A percentile compares a stretch with the other conserved stretches of the same genome.
phyloP scores from a whole-genome alignment of 768 basidiomycete species.

The Kwoniella mangroviensis region DNA sequence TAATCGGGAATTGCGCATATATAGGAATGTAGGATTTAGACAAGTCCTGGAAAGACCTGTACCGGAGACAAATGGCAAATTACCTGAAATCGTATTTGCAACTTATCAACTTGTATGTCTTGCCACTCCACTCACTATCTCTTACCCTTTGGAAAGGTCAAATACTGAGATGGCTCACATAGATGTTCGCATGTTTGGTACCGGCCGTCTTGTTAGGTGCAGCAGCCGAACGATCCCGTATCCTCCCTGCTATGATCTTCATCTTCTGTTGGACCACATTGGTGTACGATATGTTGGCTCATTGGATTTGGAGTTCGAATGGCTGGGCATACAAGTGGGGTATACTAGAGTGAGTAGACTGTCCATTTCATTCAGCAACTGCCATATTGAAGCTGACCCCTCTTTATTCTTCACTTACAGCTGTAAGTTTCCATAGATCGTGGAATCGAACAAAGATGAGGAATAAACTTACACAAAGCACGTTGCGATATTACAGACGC shows the following conservation, averaged over 20 bases:
- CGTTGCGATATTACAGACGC: constrained; percentile 62
- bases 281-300: constrained; percentile 92
- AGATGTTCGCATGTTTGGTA: constrained; percentile 67
- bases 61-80: constrained; percentile 57
- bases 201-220: constrained; percentile 79
- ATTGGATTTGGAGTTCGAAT: constrained; percentile 92
- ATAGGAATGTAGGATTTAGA: constrained; percentile 55
- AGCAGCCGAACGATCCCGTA: constrained; percentile 82
- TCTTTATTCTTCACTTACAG: not conserved
- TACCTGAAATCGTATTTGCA: constrained; percentile 56
- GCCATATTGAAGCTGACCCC: not conserved
- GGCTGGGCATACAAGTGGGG: constrained; percentile 78
- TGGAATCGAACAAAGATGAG: too few species aligned
- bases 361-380: not conserved
- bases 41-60: constrained; percentile 54
- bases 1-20: not conserved
- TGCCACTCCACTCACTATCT: constrained; percentile 3
- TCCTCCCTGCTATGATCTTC: constrained; percentile 86
- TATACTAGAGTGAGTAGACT: constrained; percentile 59
- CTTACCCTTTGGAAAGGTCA: too few species aligned
- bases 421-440: constrained; percentile 9
- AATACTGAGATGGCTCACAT: not conserved
- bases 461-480: not conserved
- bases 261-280: constrained; percentile 85
- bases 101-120: constrained; percentile 40